Base-by-base conservation (phyloP, 495 filamentous ascomycete genomes). In the Annulohypoxylon maeteangense region DNA sequence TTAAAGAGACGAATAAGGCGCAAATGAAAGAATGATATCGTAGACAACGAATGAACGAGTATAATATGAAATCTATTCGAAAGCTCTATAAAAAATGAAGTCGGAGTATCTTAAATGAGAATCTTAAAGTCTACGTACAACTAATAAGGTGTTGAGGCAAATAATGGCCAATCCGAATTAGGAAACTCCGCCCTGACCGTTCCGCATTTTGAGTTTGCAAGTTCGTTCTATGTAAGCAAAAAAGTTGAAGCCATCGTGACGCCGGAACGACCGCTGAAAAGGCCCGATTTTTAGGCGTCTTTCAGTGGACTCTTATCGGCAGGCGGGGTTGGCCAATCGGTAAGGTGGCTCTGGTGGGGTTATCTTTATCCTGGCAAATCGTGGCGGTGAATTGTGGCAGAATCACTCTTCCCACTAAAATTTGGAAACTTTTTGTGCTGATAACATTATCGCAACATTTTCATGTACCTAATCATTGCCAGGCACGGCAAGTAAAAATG, bases 321-420 rank as follows among this genome's bases (percentile, higher is more conserved):
- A 34, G 32, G 36, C 38, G 62, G 40, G 62, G 67, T 65, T 64
- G 56, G 53, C 68, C 67, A 74, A 73, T 77, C 62, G 69, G 70
- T 27, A 38, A 20, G 18, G 20, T 11, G 20, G 32, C 11, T 10
- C 34, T 66, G 53, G 62, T 71, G 60, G 32, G 14, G 51, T 62
- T 10, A 23, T 23, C 2, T 8, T 12, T 27, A n/a, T 31, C 18
- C 4, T 78, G 12, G 36, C 14, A 40, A 14, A 40, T 78, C 76
- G 20, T 23, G 70, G 80, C 80, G 81, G 82, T 83, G 72, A 75
- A 29, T 10, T 0, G 3, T 40, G 78, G 82, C 82, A 82, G 67
- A 78, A 82, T 57, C 40, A 14, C 65, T 67, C 67, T 66, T 69
- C 68, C 36, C 53, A 67, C 64, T 22, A 71, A 68, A 74, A 32